Evolutionary conservation across 2,329 filamentous ascomycete species (phyloP).

Genomic region (Apiospora aurea): DNA sequence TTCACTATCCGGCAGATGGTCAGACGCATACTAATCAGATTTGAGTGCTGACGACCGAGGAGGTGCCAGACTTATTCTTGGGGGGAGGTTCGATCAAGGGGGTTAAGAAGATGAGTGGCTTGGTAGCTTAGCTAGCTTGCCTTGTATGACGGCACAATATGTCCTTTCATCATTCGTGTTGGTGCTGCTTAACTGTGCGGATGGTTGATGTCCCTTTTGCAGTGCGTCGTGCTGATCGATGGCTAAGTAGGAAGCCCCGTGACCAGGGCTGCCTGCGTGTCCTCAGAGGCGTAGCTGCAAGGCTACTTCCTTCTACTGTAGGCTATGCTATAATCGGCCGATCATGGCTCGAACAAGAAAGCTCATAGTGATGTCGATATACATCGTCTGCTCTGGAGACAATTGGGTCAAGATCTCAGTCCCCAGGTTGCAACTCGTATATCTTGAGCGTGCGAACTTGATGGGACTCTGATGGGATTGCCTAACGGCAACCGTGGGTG

Average conservation of each 20-base stretch:
- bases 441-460: background rate
- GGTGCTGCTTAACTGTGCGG: background rate
- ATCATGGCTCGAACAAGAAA: background rate
- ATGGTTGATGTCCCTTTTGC: too few relatives aligned
- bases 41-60: constrained; percentile 4
- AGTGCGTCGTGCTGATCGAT: background rate
- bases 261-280: background rate
- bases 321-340: background rate
- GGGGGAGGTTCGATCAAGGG: background rate
- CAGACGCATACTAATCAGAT: background rate
- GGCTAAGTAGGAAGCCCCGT: background rate
- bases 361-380: background rate
- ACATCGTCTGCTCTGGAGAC: background rate
- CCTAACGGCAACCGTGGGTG: background rate
- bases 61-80: background rate
- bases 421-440: background rate
- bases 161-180: background rate
- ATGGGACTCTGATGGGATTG: background rate
- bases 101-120: background rate
- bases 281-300: background rate
- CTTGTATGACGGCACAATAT: background rate
- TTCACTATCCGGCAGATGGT: background rate
- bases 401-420: background rate
- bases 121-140: background rate
- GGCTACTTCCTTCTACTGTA: background rate